Percentiles rank a stretch among this genome's conserved stretches.
phyloP scores from a whole-genome alignment of 2,329 filamentous ascomycete species.

The Stagonosporopsis rhizophila region DNA sequence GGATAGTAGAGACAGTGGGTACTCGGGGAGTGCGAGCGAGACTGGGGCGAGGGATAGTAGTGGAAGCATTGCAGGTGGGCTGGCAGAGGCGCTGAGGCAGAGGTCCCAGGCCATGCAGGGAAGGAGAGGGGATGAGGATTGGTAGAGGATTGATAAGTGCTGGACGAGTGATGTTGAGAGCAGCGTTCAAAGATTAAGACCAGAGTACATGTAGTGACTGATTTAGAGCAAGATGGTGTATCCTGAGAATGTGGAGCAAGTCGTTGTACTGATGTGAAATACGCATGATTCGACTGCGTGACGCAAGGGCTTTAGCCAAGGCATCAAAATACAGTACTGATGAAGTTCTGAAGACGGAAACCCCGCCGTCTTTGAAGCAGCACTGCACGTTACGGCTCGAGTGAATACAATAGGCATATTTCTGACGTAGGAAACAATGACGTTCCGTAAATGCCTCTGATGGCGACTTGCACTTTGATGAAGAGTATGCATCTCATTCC shows the following conservation, averaged over 20 bases:
- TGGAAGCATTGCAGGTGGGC: conserved; percentile 56
- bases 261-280: background rate
- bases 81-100: conserved; percentile 59
- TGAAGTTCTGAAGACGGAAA: too few relatives aligned
- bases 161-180: background rate
- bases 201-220: background rate
- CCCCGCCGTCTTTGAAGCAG: background rate
- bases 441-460: background rate
- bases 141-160: conserved; percentile 19
- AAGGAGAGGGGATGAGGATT: conserved; percentile 49
- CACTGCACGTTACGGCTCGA: background rate
- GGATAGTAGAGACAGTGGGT: conserved; percentile 70
- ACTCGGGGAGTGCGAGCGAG: conserved; percentile 51
- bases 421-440: background rate
- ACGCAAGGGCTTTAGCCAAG: background rate
- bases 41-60: conserved; percentile 50
- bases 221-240: background rate
- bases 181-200: background rate
- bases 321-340: too few relatives aligned
- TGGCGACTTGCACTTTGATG: background rate
- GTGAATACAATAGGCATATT: background rate
- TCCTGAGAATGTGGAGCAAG: background rate
- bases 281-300: background rate
- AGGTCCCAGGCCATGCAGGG: conserved; percentile 59
- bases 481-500: background rate